Evolutionary conservation across 306 rosid genomes (phyloP).

Genomic region (Trichosanthes truncata): DNA sequence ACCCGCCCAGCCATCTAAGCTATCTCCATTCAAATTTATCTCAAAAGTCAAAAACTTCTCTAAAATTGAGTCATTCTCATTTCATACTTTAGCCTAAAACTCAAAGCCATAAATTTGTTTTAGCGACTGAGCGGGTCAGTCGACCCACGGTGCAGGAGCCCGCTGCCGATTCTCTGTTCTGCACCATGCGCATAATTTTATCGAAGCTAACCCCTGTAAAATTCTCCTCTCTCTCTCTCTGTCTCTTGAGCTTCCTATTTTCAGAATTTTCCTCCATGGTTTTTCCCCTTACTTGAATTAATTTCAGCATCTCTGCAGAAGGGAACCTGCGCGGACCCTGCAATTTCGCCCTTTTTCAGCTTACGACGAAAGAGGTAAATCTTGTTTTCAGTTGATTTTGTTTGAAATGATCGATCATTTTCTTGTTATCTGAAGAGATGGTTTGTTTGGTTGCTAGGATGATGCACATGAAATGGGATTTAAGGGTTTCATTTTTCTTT

Average conservation of each 20-base stretch:
- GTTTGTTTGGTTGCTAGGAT: neutral
- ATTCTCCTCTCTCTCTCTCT: neutral
- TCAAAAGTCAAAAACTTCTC: no score
- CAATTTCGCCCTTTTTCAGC: constrained; percentile 50
- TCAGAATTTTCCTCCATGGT: constrained; percentile 1
- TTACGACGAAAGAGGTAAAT: constrained; percentile 34
- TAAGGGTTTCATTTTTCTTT: neutral
- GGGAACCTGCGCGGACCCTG: constrained; percentile 23
- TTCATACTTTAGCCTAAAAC: neutral
- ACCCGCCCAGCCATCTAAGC: no score
- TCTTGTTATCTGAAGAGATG: neutral
- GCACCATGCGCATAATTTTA: constrained; percentile 49
- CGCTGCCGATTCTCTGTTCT: neutral
- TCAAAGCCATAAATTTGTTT: neutral
- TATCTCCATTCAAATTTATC: no score
- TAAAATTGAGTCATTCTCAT: no score
- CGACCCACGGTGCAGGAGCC: neutral
- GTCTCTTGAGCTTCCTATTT: neutral
- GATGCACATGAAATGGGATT: neutral
- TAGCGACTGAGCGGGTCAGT: neutral
- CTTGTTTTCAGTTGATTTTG: neutral
- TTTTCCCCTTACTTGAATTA: neutral
- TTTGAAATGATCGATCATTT: neutral
- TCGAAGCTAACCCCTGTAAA: constrained; percentile 39
- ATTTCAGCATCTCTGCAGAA: constrained; percentile 44